Conservation (phyloP, 305 asterid genomes). For the Fraxinus angustifolia region DNA sequence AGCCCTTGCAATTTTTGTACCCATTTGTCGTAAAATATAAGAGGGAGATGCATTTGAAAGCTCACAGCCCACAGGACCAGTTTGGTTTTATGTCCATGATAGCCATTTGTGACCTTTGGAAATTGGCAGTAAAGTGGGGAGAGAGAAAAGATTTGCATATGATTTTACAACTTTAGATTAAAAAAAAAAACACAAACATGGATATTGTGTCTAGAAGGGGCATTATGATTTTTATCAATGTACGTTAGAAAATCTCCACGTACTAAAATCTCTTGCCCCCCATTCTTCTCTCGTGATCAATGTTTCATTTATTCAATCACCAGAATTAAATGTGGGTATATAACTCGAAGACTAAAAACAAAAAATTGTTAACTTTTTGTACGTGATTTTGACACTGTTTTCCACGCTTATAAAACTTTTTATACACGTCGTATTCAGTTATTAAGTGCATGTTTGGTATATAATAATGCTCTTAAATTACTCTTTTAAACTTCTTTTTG, state of each 20-base stretch:
- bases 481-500: not conserved
- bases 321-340: not conserved
- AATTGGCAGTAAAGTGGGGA: not conserved
- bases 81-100: not conserved
- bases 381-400: not conserved
- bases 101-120: not conserved
- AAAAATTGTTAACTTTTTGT: not conserved
- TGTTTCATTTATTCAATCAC: not conserved
- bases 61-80: not conserved
- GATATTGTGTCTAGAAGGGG: not conserved
- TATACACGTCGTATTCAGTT: not conserved
- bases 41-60: not conserved
- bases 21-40: constrained; percentile 7
- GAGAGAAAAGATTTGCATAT: not conserved
- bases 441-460: not conserved
- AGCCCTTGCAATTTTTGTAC: constrained; percentile 26
- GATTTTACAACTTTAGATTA: not conserved
- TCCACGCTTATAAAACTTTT: not conserved
- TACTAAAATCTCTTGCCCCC: not conserved
- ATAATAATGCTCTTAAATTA: not conserved
- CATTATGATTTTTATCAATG: not conserved
- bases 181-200: not conserved
- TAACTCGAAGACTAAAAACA: not conserved
- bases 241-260: not conserved
- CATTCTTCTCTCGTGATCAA: not conserved